Conservation (phyloP, 2,329 filamentous ascomycete genomes). For the Arachnomyces sp. region DNA sequence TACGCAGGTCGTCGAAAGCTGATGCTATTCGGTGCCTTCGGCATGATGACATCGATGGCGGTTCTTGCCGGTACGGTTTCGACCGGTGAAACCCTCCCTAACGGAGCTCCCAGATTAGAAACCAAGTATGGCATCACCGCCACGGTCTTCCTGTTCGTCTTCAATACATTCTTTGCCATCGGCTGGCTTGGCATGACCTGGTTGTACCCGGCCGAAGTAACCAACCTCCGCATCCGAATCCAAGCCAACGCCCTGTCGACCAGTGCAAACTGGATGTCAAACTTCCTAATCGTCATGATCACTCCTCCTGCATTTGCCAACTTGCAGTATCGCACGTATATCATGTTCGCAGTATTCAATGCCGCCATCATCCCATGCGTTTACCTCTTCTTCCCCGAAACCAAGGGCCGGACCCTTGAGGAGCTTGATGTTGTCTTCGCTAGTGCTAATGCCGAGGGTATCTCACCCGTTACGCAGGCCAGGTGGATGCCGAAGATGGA, state of each 20-base stretch:
- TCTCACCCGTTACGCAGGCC: slow-evolving; percentile 1
- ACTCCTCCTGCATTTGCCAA: slow-evolving; percentile 17
- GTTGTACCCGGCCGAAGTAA: slow-evolving; percentile 44
- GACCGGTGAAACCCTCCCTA: not conserved
- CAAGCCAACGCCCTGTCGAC: slow-evolving; percentile 11
- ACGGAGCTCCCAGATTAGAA: not conserved
- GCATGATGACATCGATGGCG: slow-evolving; percentile 4
- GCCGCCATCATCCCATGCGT: slow-evolving; percentile 7
- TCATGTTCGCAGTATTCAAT: slow-evolving; percentile 29
- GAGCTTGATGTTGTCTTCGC: slow-evolving; percentile 11
- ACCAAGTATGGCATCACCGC: not conserved
- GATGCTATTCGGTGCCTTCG: slow-evolving; percentile 9
- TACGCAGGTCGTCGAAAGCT: slow-evolving; percentile 19
- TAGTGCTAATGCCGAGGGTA: not conserved
- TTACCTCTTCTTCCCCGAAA: slow-evolving; percentile 14
- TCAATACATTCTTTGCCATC: slow-evolving; percentile 61
- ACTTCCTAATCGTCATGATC: slow-evolving; percentile 13
- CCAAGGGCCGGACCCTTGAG: slow-evolving; percentile 9
- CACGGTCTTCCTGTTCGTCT: slow-evolving; percentile 49
- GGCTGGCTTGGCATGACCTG: slow-evolving; percentile 59
- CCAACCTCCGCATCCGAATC: slow-evolving; percentile 47
- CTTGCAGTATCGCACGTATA: slow-evolving; percentile 39
- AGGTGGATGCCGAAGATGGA: not conserved
- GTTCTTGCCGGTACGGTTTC: slow-evolving; percentile 3
- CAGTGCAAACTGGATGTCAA: slow-evolving; percentile 16